Percentiles rank a stretch among this genome's conserved stretches.
These are phyloP conservation scores for Alternaria viburni DNA, from an alignment of 2,329 filamentous ascomycete genomes.

Conservation along the genomic window DNA sequence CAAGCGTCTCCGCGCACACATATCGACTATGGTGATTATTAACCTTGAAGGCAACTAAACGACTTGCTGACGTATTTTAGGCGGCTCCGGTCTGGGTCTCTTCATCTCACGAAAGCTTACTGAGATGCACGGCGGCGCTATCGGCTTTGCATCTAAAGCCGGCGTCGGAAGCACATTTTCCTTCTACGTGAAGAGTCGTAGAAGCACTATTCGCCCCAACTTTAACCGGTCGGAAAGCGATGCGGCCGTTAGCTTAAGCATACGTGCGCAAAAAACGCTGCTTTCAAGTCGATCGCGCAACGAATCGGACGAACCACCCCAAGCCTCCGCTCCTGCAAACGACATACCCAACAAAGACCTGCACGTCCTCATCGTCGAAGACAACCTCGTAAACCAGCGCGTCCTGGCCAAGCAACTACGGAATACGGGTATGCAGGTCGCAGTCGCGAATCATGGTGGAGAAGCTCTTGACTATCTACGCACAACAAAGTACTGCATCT, in stretches of 20 bases:
- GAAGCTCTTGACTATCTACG: constrained; percentile 47
- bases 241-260: constrained; percentile 9
- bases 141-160: constrained; percentile 33
- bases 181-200: constrained; percentile 40
- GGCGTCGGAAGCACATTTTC: constrained; percentile 40
- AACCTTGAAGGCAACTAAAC: accelerated
- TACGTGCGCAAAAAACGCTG: constrained; percentile 16
- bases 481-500: constrained; percentile 29
- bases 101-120: constrained; percentile 40
- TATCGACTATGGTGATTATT: constrained; percentile 39
- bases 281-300: constrained; percentile 13
- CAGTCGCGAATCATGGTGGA: constrained; percentile 47
- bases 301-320: not conserved
- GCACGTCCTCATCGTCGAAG: constrained; percentile 43
- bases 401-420: constrained; percentile 50
- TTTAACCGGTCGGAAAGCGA: constrained; percentile 11
- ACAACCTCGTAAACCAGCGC: constrained; percentile 52
- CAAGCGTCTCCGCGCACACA: constrained; percentile 43
- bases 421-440: constrained; percentile 45
- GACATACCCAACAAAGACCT: constrained; percentile 15
- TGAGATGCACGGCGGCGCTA: constrained; percentile 41
- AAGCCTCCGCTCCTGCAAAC: not conserved
- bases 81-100: constrained; percentile 41
- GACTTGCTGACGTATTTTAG: not conserved
- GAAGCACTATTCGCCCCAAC: constrained; percentile 1